phyloP scores from a whole-genome alignment of 306 rosid species.

The Quercus glauca region DNA sequence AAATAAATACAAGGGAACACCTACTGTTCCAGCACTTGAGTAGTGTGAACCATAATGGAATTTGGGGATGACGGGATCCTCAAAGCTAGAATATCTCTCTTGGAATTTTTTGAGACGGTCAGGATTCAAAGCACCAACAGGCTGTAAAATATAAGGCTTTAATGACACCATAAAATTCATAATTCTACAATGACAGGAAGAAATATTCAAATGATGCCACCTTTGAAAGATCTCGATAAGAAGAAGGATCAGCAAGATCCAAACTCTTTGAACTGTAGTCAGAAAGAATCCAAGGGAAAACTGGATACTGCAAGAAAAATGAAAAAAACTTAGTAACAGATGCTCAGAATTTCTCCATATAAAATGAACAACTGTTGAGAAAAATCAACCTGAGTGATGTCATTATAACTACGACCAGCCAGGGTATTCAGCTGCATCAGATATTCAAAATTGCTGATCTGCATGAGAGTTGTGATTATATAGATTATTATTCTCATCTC shows the following conservation, averaged over 20 bases:
- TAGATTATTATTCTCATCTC: slow-evolving; percentile 16
- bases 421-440: slow-evolving; percentile 98
- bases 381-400: slow-evolving; percentile 86
- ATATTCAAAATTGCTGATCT: slow-evolving; percentile 99
- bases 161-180: slow-evolving; percentile 8
- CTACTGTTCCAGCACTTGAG: slow-evolving; percentile 97
- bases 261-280: slow-evolving; percentile 84
- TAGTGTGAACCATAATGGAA: slow-evolving; percentile 98
- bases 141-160: slow-evolving; percentile 50
- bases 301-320: slow-evolving; percentile 78
- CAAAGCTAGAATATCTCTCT: slow-evolving; percentile 90
- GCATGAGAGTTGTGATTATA: slow-evolving; percentile 38
- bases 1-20: slow-evolving; percentile 27
- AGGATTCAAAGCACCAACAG: slow-evolving; percentile 84
- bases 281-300: slow-evolving; percentile 97
- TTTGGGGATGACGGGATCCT: slow-evolving; percentile 92
- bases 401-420: slow-evolving; percentile 99
- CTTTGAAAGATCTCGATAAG: slow-evolving; percentile 93
- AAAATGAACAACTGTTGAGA: slow-evolving; percentile 17
- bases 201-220: slow-evolving; percentile 40
- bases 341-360: slow-evolving; percentile 15
- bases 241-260: slow-evolving; percentile 83
- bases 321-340: slow-evolving; percentile 23
- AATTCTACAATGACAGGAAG: slow-evolving; percentile 17
- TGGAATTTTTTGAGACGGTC: slow-evolving; percentile 79